Conservation (phyloP, 805 yeast genomes). For the Torulaspora indica region DNA sequence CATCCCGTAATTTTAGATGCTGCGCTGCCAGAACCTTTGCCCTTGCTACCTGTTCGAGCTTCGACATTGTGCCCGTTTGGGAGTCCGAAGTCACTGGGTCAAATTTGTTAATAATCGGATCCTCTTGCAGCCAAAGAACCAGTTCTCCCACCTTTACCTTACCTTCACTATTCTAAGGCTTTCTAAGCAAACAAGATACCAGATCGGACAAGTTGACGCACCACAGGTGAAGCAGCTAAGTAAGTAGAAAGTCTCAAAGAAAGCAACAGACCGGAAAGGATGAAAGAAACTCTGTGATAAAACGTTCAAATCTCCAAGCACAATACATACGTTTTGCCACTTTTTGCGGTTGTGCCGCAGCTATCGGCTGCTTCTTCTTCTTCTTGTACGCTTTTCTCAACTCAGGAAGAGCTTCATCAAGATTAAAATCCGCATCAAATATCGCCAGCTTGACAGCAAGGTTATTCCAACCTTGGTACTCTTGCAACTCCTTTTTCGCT, state of each 20-base stretch:
- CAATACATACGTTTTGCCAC: slow-evolving; percentile 46
- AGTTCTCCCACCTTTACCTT: slow-evolving; percentile 3
- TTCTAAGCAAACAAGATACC: neutral
- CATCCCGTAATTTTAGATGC: neutral
- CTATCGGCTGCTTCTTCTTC: slow-evolving; percentile 22
- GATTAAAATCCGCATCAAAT: slow-evolving; percentile 48
- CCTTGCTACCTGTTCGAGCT: slow-evolving; percentile 18
- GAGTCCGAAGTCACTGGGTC: slow-evolving; percentile 12
- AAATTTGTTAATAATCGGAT: slow-evolving; percentile 11
- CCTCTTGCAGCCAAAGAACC: slow-evolving; percentile 1
- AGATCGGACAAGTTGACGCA: slow-evolving; percentile 3
- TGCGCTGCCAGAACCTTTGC: slow-evolving; percentile 10
- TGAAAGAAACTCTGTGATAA: slow-evolving; percentile 21
- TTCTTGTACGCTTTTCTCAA: slow-evolving; percentile 29
- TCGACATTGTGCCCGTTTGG: slow-evolving; percentile 13
- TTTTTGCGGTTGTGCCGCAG: slow-evolving; percentile 17
- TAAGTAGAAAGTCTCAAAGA: slow-evolving; percentile 7
- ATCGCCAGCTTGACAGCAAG: slow-evolving; percentile 48
- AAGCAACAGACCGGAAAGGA: slow-evolving; percentile 4
- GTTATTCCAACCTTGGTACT: slow-evolving; percentile 43
- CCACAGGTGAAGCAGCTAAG: slow-evolving; percentile 4
- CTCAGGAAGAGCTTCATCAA: slow-evolving; percentile 44
- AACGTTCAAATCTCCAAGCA: neutral
- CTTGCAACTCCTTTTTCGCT: slow-evolving; percentile 38
- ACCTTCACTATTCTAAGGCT: slow-evolving; percentile 3